Evolutionary conservation across 352 stramenopile species (phyloP).

Genomic region (Phytophthora nicotianae): DNA sequence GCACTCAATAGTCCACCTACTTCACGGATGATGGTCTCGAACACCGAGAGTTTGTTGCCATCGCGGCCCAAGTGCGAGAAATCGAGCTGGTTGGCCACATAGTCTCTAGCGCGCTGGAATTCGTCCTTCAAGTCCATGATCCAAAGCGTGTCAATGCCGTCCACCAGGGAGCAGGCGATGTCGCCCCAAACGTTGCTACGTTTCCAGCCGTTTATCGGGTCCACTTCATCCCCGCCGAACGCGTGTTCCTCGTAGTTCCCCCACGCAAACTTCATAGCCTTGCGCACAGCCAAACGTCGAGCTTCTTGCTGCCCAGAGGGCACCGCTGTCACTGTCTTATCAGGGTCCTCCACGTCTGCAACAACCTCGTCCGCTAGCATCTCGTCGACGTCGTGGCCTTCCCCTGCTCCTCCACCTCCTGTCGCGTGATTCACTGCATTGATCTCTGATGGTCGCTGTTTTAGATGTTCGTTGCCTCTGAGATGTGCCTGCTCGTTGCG

Average conservation of each 20-base stretch:
- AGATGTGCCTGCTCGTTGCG: conserved; percentile 15
- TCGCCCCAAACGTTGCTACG: conserved; percentile 88
- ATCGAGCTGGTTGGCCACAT: conserved; percentile 81
- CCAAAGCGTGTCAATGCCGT: conserved; percentile 97
- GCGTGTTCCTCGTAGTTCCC: conserved; percentile 93
- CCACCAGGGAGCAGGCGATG: conserved; percentile 93
- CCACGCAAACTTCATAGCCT: conserved; percentile 84
- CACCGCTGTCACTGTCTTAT: conserved; percentile 26
- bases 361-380: conserved; percentile 98
- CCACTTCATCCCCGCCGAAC: conserved; percentile 96
- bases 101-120: conserved; percentile 90
- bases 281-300: conserved; percentile 50
- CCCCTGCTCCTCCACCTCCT: conserved; percentile 6
- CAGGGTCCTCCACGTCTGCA: conserved; percentile 71
- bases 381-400: conserved; percentile 66
- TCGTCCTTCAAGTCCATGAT: conserved; percentile 96
- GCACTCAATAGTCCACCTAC: conserved; percentile 97
- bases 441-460: background rate
- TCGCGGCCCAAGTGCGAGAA: conserved; percentile 77
- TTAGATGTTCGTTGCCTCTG: conserved; percentile 11
- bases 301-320: conserved; percentile 42
- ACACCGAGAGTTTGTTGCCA: conserved; percentile 90
- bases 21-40: conserved; percentile 99
- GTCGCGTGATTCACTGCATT: conserved; percentile 6
- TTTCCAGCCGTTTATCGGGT: conserved; percentile 68